phyloP scores from a whole-genome alignment of 1,284 basidiomycete genomes.

The Moesziomyces sp. region DNA sequence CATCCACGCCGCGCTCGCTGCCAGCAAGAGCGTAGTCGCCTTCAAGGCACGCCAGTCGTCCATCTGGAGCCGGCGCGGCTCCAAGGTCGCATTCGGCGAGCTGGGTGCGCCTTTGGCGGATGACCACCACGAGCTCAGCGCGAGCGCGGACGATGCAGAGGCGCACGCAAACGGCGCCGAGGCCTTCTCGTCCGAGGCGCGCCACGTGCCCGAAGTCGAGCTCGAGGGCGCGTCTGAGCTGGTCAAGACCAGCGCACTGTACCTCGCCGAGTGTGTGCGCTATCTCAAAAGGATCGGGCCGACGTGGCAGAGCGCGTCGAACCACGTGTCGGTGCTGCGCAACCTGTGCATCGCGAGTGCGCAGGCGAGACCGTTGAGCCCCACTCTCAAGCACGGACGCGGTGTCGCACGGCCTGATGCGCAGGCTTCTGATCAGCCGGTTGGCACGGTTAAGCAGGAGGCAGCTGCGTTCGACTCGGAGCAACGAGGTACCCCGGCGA shows the following conservation, averaged over 20 bases:
- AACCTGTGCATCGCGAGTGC: constrained; percentile 42
- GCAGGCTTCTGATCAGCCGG: too few species aligned
- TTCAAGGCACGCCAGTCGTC: constrained; percentile 46
- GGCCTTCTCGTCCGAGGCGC: constrained; percentile 6
- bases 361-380: constrained; percentile 22
- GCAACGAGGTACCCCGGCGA: too few species aligned
- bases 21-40: constrained; percentile 36
- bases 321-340: constrained; percentile 44
- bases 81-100: constrained; percentile 4
- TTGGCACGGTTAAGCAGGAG: too few species aligned
- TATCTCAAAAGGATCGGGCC: constrained; percentile 44
- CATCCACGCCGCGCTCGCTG: constrained; percentile 45
- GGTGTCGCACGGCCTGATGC: too few species aligned
- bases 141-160: constrained; percentile 9
- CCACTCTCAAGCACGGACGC: neutral
- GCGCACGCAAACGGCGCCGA: constrained; percentile 13
- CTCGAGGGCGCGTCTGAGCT: constrained; percentile 34
- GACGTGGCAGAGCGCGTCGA: constrained; percentile 47
- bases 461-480: too few species aligned
- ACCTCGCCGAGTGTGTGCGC: constrained; percentile 42
- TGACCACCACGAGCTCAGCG: neutral
- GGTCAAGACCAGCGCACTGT: constrained; percentile 39
- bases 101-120: neutral
- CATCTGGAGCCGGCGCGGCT: constrained; percentile 19
- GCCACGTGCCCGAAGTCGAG: constrained; percentile 21